Evolutionary conservation across 1,284 basidiomycete species (phyloP), one percentile per base, ranked within the genome.

Genomic region (Lentinus polychrous): DNA sequence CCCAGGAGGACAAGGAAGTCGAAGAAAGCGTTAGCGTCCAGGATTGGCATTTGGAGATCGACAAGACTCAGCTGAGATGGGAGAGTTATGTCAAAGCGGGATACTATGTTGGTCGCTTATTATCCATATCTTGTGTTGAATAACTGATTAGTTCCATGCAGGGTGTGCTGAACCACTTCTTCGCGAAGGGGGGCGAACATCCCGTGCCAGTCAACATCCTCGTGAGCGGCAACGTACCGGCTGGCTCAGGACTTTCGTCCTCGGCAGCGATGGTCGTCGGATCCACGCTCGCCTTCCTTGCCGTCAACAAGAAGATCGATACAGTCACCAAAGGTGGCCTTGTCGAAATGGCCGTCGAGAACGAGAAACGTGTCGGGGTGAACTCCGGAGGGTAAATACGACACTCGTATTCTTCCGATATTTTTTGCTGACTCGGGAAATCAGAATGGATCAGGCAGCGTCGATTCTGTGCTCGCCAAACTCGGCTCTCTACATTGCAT

Each of bases 81-180:
- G 86, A 89, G 60, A 89, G 85, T 61, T 93, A 92, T 63, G 81
- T 92, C 58, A 91, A 91, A 62, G 89, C 86, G 11, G 82, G 83
- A 8, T 87, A 87, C 56, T 86, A 83, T 63, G 86, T 86, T 48
- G 49, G 65, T 59, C 31, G 46, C n/a, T 42, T 49, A 64, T 60
- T 32, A 15, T n/a, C 41, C 41, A 44, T 17, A 48, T 37, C 20
- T 35, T 40, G 44, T 27, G n/a, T 47, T 36, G 34, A 49, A 1
- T 27, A 43, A n/a, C 35, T 47, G 15, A 51, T 27, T 17, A 33
- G 1, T 20, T 52, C 23, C 49, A 11, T 49, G 2, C 49, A 88
- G 85, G 89, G 90, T 8, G 84, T 92, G 22, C 64, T 91, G 45
- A 77, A 83, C 41, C 73, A 76, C 45, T 81, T 83, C 61, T 86